Percentiles rank a stretch among this genome's conserved stretches.
phyloP scores from a whole-genome alignment of 1,139 yeast species.

The Spathaspora sp. region DNA sequence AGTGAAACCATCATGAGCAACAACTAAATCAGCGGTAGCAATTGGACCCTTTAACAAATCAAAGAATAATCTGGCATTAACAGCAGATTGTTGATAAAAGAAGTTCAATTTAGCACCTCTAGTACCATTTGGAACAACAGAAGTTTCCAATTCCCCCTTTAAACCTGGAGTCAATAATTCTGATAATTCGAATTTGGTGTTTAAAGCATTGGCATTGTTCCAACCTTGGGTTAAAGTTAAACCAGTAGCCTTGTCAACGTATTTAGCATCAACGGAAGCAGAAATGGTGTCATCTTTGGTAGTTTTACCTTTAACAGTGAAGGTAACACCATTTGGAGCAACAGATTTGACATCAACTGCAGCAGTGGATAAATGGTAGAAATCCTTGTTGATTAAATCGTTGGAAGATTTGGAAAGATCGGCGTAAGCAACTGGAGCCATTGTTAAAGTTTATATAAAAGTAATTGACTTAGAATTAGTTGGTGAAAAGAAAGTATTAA shows the following conservation, averaged over 20 bases:
- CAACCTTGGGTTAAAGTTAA: constrained; percentile 95
- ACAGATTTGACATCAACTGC: constrained; percentile 86
- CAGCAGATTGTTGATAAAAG: constrained; percentile 89
- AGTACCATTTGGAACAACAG: constrained; percentile 83
- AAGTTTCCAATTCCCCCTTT: constrained; percentile 88
- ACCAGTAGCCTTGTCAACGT: constrained; percentile 91
- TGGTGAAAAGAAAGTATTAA: not conserved
- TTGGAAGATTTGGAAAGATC: constrained; percentile 89
- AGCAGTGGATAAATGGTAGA: constrained; percentile 88
- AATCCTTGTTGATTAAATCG: constrained; percentile 87
- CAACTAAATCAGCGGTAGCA: constrained; percentile 91
- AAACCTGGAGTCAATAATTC: constrained; percentile 95
- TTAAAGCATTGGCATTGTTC: constrained; percentile 90
- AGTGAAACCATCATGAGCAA: constrained; percentile 95
- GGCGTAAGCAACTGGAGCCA: constrained; percentile 75
- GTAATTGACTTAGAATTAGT: not conserved
- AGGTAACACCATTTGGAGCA: constrained; percentile 96
- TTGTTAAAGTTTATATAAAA: constrained; percentile 15
- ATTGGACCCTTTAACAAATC: constrained; percentile 95
- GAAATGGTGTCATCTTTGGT: constrained; percentile 80
- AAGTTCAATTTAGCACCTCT: constrained; percentile 90
- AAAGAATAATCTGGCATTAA: constrained; percentile 92
- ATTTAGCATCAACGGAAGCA: constrained; percentile 90
- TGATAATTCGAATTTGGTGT: constrained; percentile 89
- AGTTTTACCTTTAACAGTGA: constrained; percentile 93